phyloP scores from a whole-genome alignment of 169 alveolate genomes.

The Plasmodium relictum region DNA sequence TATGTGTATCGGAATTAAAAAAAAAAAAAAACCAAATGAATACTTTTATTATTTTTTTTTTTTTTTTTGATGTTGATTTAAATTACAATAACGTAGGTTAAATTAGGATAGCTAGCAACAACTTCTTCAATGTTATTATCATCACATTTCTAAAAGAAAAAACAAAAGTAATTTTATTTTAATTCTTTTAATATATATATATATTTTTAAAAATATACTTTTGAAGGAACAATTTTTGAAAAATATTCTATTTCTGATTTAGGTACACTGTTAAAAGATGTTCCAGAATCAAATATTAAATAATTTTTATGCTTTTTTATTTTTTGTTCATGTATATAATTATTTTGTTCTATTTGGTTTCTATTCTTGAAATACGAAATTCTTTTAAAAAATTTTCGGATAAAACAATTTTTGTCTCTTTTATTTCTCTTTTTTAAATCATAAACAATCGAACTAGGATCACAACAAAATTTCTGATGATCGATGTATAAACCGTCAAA shows the following conservation, averaged over 20 bases:
- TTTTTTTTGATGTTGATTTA: not conserved
- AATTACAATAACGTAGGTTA: slow-evolving; percentile 60
- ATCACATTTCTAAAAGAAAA: slow-evolving; percentile 34
- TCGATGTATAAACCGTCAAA: slow-evolving; percentile 88
- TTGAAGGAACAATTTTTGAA: slow-evolving; percentile 80
- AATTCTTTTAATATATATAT: not conserved
- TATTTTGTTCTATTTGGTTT: not conserved
- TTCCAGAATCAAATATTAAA: slow-evolving; percentile 93
- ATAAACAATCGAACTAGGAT: slow-evolving; percentile 45
- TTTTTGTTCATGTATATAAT: slow-evolving; percentile 4
- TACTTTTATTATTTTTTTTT: not conserved
- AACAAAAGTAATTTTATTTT: no score
- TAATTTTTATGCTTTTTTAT: slow-evolving; percentile 80
- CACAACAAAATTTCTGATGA: slow-evolving; percentile 90
- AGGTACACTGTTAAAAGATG: slow-evolving; percentile 91
- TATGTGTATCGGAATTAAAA: not conserved
- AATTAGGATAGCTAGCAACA: slow-evolving; percentile 42
- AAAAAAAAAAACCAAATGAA: slow-evolving; percentile 42
- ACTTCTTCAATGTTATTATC: slow-evolving; percentile 67
- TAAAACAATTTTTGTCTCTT: slow-evolving; percentile 6
- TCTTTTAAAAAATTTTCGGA: slow-evolving; percentile 15
- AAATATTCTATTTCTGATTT: slow-evolving; percentile 82
- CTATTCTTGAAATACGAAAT: not conserved
- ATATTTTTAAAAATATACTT: slow-evolving; percentile 23
- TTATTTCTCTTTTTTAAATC: slow-evolving; percentile 20